Evolutionary conservation across 1,139 yeast genomes (phyloP).

Genomic region (Hyphopichia khmerensis): DNA sequence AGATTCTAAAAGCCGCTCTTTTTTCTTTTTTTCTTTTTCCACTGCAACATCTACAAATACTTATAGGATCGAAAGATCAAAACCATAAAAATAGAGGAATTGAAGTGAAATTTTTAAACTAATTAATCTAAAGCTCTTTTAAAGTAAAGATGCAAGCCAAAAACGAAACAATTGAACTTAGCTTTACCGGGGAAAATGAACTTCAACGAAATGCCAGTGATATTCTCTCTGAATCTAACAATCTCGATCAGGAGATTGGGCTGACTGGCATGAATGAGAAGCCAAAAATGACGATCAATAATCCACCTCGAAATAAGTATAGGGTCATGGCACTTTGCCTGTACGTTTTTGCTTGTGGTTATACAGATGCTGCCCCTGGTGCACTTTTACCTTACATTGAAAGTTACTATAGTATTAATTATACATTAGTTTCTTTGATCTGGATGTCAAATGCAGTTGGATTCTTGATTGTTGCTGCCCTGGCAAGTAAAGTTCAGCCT

Average conservation of each 20-base stretch:
- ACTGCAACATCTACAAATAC: too few species aligned
- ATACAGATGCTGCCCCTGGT: constrained; percentile 44
- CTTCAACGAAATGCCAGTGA: too few species aligned
- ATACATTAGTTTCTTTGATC: constrained; percentile 42
- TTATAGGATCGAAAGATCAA: too few species aligned
- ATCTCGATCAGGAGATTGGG: background rate
- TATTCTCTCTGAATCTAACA: background rate
- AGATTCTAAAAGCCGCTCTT: too few species aligned
- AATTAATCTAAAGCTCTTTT: too few species aligned
- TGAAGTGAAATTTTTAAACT: too few species aligned
- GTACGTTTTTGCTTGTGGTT: constrained; percentile 30
- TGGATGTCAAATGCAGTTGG: constrained; percentile 48
- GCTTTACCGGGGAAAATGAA: too few species aligned
- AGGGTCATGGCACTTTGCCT: constrained; percentile 31
- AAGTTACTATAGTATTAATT: constrained; percentile 32
- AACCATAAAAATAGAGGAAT: too few species aligned
- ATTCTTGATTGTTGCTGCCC: constrained; percentile 33
- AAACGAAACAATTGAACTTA: too few species aligned
- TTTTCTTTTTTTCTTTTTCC: too few species aligned
- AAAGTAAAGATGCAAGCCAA: too few species aligned
- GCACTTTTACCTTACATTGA: constrained; percentile 44
- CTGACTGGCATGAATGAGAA: background rate
- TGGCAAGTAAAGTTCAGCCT: constrained; percentile 30
- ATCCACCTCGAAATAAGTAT: constrained; percentile 25
- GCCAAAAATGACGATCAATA: constrained; percentile 1